These are phyloP conservation scores for Sarocladiaceae sp. DNA, from an alignment of 2,329 filamentous ascomycete genomes.

Conservation along the genomic window DNA sequence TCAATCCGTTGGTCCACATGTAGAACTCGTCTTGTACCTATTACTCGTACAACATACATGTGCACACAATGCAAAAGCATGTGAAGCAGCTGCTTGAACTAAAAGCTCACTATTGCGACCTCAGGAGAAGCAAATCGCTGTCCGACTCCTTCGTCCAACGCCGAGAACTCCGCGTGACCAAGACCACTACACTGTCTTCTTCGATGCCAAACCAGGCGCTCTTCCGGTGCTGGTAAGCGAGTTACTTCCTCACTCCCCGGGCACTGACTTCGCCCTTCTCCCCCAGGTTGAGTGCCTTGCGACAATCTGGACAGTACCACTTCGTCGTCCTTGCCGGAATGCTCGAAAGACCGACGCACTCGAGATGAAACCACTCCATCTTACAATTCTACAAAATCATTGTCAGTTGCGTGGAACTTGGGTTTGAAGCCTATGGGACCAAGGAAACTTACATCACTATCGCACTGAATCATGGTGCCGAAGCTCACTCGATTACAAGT, in stretches of 20 bases:
- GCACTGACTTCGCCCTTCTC: conserved; percentile 58
- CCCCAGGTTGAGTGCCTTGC: conserved; percentile 54
- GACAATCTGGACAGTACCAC: conserved; percentile 80
- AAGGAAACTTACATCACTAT: conserved; percentile 61
- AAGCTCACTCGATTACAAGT: conserved; percentile 74
- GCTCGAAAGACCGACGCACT: conserved; percentile 63
- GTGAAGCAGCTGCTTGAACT: too few species aligned
- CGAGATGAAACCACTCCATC: conserved; percentile 79
- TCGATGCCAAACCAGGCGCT: not conserved
- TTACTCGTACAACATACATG: too few species aligned
- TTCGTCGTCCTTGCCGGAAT: conserved; percentile 68
- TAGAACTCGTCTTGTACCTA: too few species aligned
- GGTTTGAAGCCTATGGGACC: not conserved
- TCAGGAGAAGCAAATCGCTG: too few species aligned
- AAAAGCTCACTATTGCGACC: too few species aligned
- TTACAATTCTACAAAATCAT: conserved; percentile 48
- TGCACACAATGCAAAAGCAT: too few species aligned
- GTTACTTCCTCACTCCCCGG: conserved; percentile 44
- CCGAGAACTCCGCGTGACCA: too few species aligned
- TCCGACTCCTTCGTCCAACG: too few species aligned
- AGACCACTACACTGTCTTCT: not conserved
- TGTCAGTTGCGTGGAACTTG: not conserved
- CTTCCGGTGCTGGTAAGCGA: not conserved
- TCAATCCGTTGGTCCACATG: too few species aligned
- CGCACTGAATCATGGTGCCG: conserved; percentile 78